Evolutionary conservation across 2,329 filamentous ascomycete species (phyloP).

Genomic region (Stylonectria norvegica): DNA sequence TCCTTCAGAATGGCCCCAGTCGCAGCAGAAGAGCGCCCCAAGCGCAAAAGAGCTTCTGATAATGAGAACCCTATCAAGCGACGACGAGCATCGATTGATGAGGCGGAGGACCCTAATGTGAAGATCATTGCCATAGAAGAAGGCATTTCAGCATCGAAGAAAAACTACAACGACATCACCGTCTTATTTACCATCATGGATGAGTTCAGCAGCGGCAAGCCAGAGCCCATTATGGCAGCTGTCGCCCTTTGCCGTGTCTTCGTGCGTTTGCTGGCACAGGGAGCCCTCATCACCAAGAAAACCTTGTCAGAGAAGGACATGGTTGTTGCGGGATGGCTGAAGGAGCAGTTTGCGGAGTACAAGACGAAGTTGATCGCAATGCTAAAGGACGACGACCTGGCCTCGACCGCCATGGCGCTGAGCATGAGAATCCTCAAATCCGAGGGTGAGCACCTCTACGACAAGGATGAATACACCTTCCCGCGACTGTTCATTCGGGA

Average conservation of each 20-base stretch:
- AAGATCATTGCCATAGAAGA: slow-evolving; percentile 73
- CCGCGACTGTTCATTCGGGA: slow-evolving; percentile 63
- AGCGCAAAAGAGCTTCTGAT: slow-evolving; percentile 50
- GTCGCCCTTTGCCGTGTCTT: slow-evolving; percentile 86
- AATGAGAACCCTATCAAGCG: slow-evolving; percentile 49
- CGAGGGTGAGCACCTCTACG: slow-evolving; percentile 62
- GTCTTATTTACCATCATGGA: slow-evolving; percentile 59
- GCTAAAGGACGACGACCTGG: slow-evolving; percentile 60
- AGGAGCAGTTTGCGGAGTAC: slow-evolving; percentile 69
- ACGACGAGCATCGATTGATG: slow-evolving; percentile 46
- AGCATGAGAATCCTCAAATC: slow-evolving; percentile 82
- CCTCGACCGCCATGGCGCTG: slow-evolving; percentile 70
- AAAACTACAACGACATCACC: slow-evolving; percentile 88
- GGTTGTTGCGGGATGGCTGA: slow-evolving; percentile 75
- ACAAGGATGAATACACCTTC: slow-evolving; percentile 65
- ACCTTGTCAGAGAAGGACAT: slow-evolving; percentile 68
- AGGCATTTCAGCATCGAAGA: slow-evolving; percentile 78
- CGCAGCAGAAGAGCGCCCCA: slow-evolving; percentile 34
- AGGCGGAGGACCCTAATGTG: slow-evolving; percentile 53
- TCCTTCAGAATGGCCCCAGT: slow-evolving; percentile 26
- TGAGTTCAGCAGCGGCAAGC: slow-evolving; percentile 45
- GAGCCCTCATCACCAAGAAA: slow-evolving; percentile 64
- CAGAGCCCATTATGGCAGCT: slow-evolving; percentile 63
- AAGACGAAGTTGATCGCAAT: slow-evolving; percentile 59
- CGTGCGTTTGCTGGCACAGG: slow-evolving; percentile 72